These are phyloP conservation scores for Trichocladium uniseriatum DNA, from an alignment of 495 filamentous ascomycete genomes.

Conservation along the genomic window DNA sequence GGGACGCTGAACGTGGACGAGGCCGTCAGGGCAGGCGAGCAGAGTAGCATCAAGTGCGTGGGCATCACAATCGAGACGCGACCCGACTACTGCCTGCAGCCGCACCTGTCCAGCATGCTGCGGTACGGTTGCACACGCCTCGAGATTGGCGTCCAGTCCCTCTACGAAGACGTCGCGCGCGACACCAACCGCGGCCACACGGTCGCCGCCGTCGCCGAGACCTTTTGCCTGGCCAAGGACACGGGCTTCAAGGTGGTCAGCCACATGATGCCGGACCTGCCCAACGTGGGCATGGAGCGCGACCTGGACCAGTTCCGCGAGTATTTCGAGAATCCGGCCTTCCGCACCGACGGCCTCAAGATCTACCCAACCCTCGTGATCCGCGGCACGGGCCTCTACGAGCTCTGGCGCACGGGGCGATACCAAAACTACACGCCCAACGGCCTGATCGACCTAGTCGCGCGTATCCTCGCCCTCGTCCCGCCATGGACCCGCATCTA, in stretches of 20 bases:
- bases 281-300: conserved; percentile 96
- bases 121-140: conserved; percentile 92
- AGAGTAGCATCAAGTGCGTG: conserved; percentile 93
- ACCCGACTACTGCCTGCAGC: conserved; percentile 91
- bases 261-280: conserved; percentile 99
- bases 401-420: conserved; percentile 90
- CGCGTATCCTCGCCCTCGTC: conserved; percentile 85
- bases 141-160: conserved; percentile 89
- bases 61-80: conserved; percentile 97
- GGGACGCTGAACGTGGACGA: conserved; percentile 88
- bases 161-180: conserved; percentile 96
- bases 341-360: conserved; percentile 96
- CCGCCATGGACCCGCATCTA: conserved; percentile 99
- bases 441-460: conserved; percentile 87
- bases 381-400: conserved; percentile 91
- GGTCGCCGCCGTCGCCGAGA: conserved; percentile 86
- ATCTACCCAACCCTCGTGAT: conserved; percentile 98
- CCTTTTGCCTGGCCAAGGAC: conserved; percentile 90
- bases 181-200: conserved; percentile 98
- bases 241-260: conserved; percentile 97
- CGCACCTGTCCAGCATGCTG: conserved; percentile 87
- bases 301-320: conserved; percentile 94
- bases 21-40: conserved; percentile 80
- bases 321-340: conserved; percentile 94
- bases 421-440: conserved; percentile 99